Evolutionary conservation across 73 alveolate species (phyloP).

Genomic region (Tetrahymena elliotti): DNA sequence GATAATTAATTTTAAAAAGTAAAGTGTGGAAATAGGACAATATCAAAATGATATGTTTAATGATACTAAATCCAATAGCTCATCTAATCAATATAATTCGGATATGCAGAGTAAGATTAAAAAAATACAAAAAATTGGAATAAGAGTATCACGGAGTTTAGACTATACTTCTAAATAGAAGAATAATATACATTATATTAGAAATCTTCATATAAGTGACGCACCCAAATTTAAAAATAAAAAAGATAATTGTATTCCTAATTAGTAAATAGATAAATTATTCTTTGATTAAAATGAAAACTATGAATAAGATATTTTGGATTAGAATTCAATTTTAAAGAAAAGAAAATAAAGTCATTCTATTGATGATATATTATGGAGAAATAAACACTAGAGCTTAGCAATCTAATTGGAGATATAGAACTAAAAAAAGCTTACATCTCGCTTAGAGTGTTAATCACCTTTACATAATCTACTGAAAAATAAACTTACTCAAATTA

Average conservation of each 20-base stretch:
- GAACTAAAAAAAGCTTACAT: neutral
- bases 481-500: neutral
- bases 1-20: neutral
- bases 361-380: neutral
- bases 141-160: neutral
- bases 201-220: neutral
- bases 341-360: neutral
- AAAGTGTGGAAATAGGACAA: neutral
- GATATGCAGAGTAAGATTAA: neutral
- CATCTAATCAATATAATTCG: neutral
- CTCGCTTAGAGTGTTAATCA: neutral
- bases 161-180: neutral
- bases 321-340: neutral
- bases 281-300: neutral
- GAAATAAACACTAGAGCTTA: neutral
- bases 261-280: neutral
- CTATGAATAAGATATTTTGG: neutral
- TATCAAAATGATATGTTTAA: neutral
- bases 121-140: neutral
- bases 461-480: neutral
- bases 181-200: neutral
- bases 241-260: neutral
- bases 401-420: neutral
- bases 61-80: neutral
- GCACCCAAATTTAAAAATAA: neutral